These are phyloP conservation scores for Hypericum androsaemum DNA, from an alignment of 345 rosid genomes.

Conservation along the genomic window DNA sequence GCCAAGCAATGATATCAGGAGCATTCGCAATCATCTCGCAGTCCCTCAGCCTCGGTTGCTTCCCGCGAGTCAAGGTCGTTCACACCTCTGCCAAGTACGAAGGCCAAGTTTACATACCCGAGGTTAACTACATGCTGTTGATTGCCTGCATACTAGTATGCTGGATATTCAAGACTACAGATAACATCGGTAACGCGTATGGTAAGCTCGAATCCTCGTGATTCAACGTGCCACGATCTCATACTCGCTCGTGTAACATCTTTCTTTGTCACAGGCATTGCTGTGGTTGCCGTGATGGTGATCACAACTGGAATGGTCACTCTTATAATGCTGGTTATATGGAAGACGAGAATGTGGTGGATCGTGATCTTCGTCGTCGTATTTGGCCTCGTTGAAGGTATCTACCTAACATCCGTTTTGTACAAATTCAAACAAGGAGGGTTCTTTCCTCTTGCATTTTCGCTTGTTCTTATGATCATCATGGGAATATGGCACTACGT, in stretches of 20 bases:
- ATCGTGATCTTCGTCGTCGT: conserved; percentile 28
- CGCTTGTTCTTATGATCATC: conserved; percentile 29
- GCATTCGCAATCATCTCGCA: conserved; percentile 58
- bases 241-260: neutral
- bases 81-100: conserved; percentile 65
- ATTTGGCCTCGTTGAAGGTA: conserved; percentile 30
- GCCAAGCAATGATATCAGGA: conserved; percentile 83
- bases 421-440: conserved; percentile 62
- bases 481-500: conserved; percentile 70
- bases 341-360: conserved; percentile 47
- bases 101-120: conserved; percentile 88
- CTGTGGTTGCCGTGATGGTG: conserved; percentile 56
- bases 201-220: conserved; percentile 25
- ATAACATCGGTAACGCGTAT: conserved; percentile 66
- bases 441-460: conserved; percentile 39
- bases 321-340: conserved; percentile 58
- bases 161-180: conserved; percentile 37
- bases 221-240: too few relatives aligned
- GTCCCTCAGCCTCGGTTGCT: conserved; percentile 53
- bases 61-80: conserved; percentile 70
- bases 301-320: conserved; percentile 49
- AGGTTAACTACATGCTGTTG: conserved; percentile 72
- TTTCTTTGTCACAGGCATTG: conserved; percentile 32
- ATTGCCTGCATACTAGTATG: conserved; percentile 51
- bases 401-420: conserved; percentile 40